Percentiles rank a stretch among this genome's conserved stretches.
These are phyloP conservation scores for Vigna hirtella DNA, from an alignment of 306 rosid genomes.

Conservation along the genomic window DNA sequence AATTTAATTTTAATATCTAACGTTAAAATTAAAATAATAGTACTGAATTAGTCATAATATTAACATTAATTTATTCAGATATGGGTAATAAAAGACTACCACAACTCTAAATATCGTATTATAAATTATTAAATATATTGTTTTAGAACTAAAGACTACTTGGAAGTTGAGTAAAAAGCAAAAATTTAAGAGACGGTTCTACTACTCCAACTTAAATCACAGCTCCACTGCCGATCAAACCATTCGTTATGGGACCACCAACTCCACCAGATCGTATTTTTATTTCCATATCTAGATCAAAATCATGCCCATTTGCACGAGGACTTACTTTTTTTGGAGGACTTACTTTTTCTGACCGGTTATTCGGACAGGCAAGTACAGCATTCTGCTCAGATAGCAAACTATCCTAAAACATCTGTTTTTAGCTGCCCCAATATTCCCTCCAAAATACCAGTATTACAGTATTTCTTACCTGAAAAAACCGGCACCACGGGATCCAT, in stretches of 20 bases:
- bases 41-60: not conserved
- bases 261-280: not conserved
- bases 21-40: too few species aligned
- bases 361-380: not conserved
- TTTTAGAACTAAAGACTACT: not conserved
- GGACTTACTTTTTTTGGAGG: not conserved
- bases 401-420: not conserved
- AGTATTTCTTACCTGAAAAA: conserved; percentile 3
- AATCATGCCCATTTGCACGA: not conserved
- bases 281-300: not conserved
- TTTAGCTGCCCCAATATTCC: not conserved
- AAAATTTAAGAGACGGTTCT: not conserved
- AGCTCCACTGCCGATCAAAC: not conserved
- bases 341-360: not conserved
- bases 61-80: not conserved
- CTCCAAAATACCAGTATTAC: not conserved
- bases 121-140: not conserved
- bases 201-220: not conserved
- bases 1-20: too few species aligned
- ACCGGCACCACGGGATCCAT: not conserved
- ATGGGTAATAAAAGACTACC: not conserved
- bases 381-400: not conserved
- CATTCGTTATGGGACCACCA: not conserved
- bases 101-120: not conserved
- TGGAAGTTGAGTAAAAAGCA: not conserved